Evolutionary conservation across 202 grass and related monocot genomes (phyloP).

Genomic region (Alloteropsis angusta): DNA sequence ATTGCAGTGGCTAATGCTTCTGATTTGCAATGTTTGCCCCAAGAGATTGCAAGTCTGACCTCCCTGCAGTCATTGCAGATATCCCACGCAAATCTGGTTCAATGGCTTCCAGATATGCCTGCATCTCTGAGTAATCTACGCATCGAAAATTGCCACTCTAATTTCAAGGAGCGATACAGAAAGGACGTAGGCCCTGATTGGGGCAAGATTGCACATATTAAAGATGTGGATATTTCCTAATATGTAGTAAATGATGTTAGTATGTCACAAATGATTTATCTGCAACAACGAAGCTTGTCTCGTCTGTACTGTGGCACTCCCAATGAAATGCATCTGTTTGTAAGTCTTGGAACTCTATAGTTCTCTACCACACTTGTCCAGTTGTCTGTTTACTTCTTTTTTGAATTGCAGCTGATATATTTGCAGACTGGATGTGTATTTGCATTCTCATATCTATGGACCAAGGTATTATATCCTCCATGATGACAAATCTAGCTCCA

Average conservation of each 20-base stretch:
- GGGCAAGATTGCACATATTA: background rate
- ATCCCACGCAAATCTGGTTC: background rate
- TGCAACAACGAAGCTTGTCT: too few relatives aligned
- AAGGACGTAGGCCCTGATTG: background rate
- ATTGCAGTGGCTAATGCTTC: background rate
- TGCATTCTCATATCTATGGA: too few relatives aligned
- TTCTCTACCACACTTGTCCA: too few relatives aligned
- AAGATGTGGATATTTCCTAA: background rate
- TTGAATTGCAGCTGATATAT: too few relatives aligned
- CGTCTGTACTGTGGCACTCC: too few relatives aligned
- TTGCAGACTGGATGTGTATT: too few relatives aligned
- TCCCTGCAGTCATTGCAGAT: constrained; percentile 3
- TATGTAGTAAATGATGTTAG: too few relatives aligned
- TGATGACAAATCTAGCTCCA: too few relatives aligned
- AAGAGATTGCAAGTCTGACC: background rate
- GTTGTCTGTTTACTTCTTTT: too few relatives aligned
- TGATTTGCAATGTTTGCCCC: background rate
- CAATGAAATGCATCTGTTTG: too few relatives aligned
- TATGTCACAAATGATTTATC: background rate
- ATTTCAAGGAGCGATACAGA: constrained; percentile 5
- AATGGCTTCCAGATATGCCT: background rate
- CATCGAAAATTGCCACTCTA: background rate
- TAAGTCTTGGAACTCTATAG: too few relatives aligned
- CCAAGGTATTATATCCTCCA: too few relatives aligned
- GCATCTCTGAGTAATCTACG: background rate